Conservation (phyloP, 1,284 basidiomycete genomes). For the Heterobasidion parviporum region DNA sequence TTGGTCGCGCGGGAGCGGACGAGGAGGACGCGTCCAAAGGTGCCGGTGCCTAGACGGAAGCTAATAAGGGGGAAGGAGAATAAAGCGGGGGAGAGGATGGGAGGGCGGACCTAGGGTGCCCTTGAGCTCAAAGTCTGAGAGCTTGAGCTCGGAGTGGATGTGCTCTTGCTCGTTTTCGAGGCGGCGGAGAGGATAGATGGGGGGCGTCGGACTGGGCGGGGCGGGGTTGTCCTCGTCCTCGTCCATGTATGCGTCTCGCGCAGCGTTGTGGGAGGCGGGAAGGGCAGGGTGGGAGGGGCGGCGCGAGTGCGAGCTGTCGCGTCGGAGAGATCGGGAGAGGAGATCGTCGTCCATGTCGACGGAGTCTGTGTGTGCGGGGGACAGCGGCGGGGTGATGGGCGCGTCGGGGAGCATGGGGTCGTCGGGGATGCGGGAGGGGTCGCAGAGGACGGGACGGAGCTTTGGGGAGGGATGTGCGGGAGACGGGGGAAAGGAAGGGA, state of each 20-base stretch:
- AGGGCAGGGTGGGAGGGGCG: constrained; percentile 1
- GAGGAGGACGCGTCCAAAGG: constrained; percentile 87
- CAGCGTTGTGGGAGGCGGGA: constrained; percentile 4
- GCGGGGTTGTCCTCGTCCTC: constrained; percentile 5
- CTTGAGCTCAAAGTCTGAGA: constrained; percentile 75
- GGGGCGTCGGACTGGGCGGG: constrained; percentile 15
- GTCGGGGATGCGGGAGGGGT: constrained; percentile 16
- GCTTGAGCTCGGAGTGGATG: constrained; percentile 44
- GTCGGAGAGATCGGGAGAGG: constrained; percentile 13
- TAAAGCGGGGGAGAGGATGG: constrained; percentile 4
- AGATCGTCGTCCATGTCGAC: constrained; percentile 16
- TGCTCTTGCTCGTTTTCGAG: constrained; percentile 66
- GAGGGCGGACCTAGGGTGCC: constrained; percentile 55
- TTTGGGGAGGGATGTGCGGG: constrained; percentile 23
- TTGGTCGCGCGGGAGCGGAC: constrained; percentile 55
- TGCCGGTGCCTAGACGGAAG: constrained; percentile 68
- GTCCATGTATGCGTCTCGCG: constrained; percentile 8
- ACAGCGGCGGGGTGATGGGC: constrained; percentile 31
- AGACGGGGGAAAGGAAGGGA: constrained; percentile 1
- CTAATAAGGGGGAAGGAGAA: neutral
- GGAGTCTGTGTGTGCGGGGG: constrained; percentile 24
- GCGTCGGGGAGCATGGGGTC: constrained; percentile 26
- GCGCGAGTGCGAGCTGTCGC: constrained; percentile 3
- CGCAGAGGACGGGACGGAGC: constrained; percentile 16
- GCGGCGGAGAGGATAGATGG: constrained; percentile 41